Base-by-base conservation (phyloP, 1,284 basidiomycete species). In the Boletus sp. region DNA sequence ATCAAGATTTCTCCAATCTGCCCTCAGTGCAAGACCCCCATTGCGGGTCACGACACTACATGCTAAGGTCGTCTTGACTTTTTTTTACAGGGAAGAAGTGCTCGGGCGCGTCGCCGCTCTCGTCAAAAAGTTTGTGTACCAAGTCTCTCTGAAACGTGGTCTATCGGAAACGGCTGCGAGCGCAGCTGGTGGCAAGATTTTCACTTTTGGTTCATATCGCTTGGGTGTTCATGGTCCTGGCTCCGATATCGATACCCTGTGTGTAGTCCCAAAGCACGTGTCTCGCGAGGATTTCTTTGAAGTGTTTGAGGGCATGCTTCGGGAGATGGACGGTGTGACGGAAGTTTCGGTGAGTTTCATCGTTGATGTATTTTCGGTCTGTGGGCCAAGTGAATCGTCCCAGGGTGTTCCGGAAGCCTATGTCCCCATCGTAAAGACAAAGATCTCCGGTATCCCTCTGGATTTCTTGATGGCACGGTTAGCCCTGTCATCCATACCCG, bases 181-280 rank as follows among this genome's bases (percentile, higher is more conserved):
- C 55, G 86, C 90, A 57, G 93, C 96, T 8, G 97, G 97, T 60
- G 97, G 97, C 65, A 97, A 98, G 80, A 98, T 99, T 74, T 99
- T 96, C 76, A 98, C 97, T 6, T 99, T 98, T 75, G 97, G 97
- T 43, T 97, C 95, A 55, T 97, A 97, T 81, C 88, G 93, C 66
- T 81, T 99, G 48, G 97, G 97, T 60, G 97, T 99, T 19, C 97
- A 99, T 76, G 94, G 94, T 17, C 97, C 97, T 38, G 94, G 95
- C 13, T 86, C 91, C 50, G 97, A 99, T 87, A 98, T 99, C 74
- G 97, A 99, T 80, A 98, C 96, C n/a, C 82, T 99, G 38, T 95
- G 95, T 74, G 97, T 99, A 31, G 97, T 97, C 33, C 97, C 97
- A 8, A 94, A 95, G 76, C 95, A 98, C 76, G 91, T 99, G 58